Evolutionary conservation across 768 basidiomycete species (phyloP).

Genomic region (Suillus fuscotomentosus): DNA sequence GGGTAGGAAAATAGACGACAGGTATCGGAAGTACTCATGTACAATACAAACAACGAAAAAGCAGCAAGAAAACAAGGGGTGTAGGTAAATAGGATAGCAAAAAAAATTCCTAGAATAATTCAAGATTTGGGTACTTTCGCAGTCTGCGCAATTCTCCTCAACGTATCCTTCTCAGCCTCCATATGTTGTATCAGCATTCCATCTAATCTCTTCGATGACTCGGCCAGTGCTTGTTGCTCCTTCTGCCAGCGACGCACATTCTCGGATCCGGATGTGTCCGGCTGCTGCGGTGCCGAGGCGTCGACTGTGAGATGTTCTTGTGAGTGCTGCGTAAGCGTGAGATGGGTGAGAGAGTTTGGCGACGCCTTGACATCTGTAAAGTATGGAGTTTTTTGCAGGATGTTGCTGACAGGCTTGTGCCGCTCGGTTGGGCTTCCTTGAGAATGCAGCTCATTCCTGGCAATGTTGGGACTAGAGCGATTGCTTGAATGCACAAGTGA

Average conservation of each 20-base stretch:
- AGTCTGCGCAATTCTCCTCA: constrained; percentile 69
- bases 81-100: constrained; percentile 1
- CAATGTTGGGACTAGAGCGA: constrained; percentile 65
- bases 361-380: constrained; percentile 44
- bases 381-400: constrained; percentile 41
- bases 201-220: constrained; percentile 66
- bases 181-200: constrained; percentile 82
- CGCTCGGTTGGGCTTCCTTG: constrained; percentile 35
- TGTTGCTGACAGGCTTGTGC: constrained; percentile 53
- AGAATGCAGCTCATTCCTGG: constrained; percentile 38
- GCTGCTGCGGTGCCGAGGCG: constrained; percentile 13
- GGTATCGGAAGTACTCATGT: constrained; percentile 16
- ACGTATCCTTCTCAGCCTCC: constrained; percentile 76
- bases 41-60: constrained; percentile 22
- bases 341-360: constrained; percentile 30
- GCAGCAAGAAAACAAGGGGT: constrained; percentile 5
- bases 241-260: constrained; percentile 27
- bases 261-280: constrained; percentile 18
- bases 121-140: constrained; percentile 33
- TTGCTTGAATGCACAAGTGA: constrained; percentile 66
- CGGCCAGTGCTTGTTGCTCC: constrained; percentile 41
- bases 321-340: constrained; percentile 38
- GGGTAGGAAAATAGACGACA: constrained; percentile 15
- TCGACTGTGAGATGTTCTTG: constrained; percentile 34
- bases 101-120: constrained; percentile 9